phyloP scores from a whole-genome alignment of 345 rosid species.

The Eucalyptus melliodora region DNA sequence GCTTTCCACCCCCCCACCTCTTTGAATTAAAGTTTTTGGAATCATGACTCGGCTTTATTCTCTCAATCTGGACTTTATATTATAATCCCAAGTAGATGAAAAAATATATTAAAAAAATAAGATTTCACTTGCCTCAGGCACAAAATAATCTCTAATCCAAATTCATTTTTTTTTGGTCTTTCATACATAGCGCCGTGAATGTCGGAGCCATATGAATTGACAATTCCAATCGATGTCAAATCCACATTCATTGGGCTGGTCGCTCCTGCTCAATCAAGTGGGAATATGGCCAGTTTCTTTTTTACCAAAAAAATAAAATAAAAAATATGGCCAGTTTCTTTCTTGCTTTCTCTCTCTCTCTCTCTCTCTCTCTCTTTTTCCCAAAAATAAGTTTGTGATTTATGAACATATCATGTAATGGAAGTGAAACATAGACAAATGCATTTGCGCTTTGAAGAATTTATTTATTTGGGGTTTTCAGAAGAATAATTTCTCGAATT shows the following conservation, averaged over 20 bases:
- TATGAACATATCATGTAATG: background rate
- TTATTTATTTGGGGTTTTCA: background rate
- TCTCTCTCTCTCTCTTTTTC: background rate
- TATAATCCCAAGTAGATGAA: background rate
- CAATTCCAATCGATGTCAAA: background rate
- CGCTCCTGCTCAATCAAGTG: background rate
- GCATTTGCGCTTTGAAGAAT: background rate
- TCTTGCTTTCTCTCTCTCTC: background rate
- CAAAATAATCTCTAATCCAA: background rate
- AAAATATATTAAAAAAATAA: background rate
- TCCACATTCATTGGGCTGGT: background rate
- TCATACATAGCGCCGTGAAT: background rate
- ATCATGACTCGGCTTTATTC: conserved; percentile 26
- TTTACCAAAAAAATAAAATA: no score
- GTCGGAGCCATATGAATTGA: background rate
- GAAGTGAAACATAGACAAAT: background rate
- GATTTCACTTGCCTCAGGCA: background rate
- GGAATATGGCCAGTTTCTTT: background rate
- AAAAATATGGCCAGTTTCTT: background rate
- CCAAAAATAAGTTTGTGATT: background rate
- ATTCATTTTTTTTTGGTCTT: background rate
- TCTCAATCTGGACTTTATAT: background rate
- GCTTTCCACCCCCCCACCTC: conserved; percentile 9
- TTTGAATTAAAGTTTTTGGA: conserved; percentile 10
- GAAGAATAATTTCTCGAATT: background rate